Evolutionary conservation across 148 eudicot species (phyloP), one percentile per base, ranked within the genome.

Genomic region (Pharnaceum exiguum): DNA sequence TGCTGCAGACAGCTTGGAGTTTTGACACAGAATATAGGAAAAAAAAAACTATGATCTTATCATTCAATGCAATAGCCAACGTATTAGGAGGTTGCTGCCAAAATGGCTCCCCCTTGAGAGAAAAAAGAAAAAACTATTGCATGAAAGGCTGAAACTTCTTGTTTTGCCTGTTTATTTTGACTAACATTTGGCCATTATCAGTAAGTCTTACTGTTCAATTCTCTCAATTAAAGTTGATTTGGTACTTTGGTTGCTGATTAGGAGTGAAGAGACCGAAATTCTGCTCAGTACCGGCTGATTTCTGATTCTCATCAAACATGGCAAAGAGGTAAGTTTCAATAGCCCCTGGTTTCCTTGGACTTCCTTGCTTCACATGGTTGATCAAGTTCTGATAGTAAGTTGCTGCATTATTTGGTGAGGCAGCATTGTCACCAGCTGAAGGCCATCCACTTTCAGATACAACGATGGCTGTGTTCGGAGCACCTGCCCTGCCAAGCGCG

Each of bases 401-500:
- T 0, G 44, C 60, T 1, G 83, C 79, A 24, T 78, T 74, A 1
- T 46, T 53, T 7, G 25, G 0, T 5, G 70, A 67, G 7, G 76
- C 78, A 8, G 24, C 55, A 24, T 13, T 31, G 0, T 36, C 59
- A 7, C 72, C 69, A 17, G 32, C 55, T 10, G 72, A 62, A 0
- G 77, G 77, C 72, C 72, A 67, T 9, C 83, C 83, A 29, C 72
- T 79, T 39, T 79, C 83, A 0, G 79, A 72, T 19, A 79, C 77
- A 6, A 79, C 79, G 30, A 75, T 65, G 16, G 45, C 67, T 30
- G 62, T 28, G 30, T 67, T 51, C 2, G 60, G 49, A 0, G 69
- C 77, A 5, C 80, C 80, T 2, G 51, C 72, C 51, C 35, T 60
- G 13, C 67, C 77, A 3, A 80, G 13, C 6, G 81, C 85, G 10